Conservation (phyloP, 1,284 basidiomycete genomes). For the Hemileccinum hortonii region DNA sequence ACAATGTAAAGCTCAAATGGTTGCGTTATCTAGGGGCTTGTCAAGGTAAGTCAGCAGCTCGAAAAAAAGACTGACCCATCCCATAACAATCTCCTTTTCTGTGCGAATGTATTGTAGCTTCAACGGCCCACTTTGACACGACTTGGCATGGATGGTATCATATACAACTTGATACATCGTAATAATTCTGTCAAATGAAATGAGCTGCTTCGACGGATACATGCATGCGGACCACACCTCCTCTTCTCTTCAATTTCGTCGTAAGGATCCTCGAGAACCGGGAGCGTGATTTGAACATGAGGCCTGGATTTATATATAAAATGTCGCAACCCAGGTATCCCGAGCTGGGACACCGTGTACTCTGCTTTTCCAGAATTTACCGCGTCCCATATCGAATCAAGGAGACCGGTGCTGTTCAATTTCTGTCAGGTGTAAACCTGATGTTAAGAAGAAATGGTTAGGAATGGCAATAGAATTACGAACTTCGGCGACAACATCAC, state of each 20-base stretch:
- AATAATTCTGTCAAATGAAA: constrained; percentile 52
- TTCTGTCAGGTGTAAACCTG: constrained; percentile 41
- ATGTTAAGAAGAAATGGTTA: background rate
- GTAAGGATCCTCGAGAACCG: constrained; percentile 83
- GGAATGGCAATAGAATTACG: constrained; percentile 12
- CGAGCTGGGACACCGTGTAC: constrained; percentile 70
- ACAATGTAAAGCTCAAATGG: constrained; percentile 90
- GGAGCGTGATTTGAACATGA: constrained; percentile 86
- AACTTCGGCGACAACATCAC: constrained; percentile 64
- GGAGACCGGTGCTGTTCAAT: constrained; percentile 57
- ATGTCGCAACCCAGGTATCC: constrained; percentile 86
- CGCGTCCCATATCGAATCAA: constrained; percentile 49
- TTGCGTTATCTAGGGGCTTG: constrained; percentile 71
- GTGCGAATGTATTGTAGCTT: constrained; percentile 86
- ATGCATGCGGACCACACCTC: constrained; percentile 41
- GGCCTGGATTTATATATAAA: constrained; percentile 92
- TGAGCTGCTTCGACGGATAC: constrained; percentile 2
- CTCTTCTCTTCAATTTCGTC: constrained; percentile 55
- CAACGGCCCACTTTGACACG: constrained; percentile 70
- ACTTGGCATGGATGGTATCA: constrained; percentile 83
- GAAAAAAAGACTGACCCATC: constrained; percentile 62
- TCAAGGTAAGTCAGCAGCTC: background rate
- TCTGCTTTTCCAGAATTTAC: constrained; percentile 52
- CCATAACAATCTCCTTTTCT: constrained; percentile 84
- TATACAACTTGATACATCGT: constrained; percentile 85